phyloP scores from a whole-genome alignment of 2,329 filamentous ascomycete species.

The Gaeumannomyces sp. region DNA sequence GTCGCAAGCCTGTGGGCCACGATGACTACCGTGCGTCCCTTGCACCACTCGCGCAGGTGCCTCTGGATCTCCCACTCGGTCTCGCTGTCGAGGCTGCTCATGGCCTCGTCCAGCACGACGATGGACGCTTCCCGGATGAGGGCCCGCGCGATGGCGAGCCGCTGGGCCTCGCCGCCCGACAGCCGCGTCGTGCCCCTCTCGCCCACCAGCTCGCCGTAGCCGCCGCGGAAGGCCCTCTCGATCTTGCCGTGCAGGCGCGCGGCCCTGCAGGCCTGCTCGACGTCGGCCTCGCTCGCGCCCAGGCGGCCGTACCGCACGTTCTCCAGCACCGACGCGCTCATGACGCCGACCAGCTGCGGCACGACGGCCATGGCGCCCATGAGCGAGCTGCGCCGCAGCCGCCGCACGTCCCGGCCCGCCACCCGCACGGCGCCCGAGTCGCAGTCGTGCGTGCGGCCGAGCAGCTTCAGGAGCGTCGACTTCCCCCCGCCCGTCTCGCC shows the following conservation, averaged over 20 bases:
- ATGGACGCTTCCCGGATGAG: slow-evolving; percentile 11
- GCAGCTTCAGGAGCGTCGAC: slow-evolving; percentile 54
- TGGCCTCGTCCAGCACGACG: slow-evolving; percentile 15
- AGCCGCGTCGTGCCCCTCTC: slow-evolving; percentile 39
- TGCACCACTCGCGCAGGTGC: slow-evolving; percentile 9
- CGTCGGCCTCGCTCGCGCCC: slow-evolving; percentile 53
- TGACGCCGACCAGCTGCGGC: slow-evolving; percentile 57
- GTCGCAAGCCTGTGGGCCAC: slow-evolving; percentile 66
- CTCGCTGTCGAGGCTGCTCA: slow-evolving; percentile 13
- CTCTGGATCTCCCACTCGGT: slow-evolving; percentile 14
- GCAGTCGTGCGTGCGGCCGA: slow-evolving; percentile 56
- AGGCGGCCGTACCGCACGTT: slow-evolving; percentile 56
- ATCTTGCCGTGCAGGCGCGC: slow-evolving; percentile 62
- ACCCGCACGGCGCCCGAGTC: slow-evolving; percentile 47
- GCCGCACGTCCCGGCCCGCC: slow-evolving; percentile 53
- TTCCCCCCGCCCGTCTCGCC: slow-evolving; percentile 57
- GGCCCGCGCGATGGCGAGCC: slow-evolving; percentile 41
- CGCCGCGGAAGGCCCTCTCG: slow-evolving; percentile 43
- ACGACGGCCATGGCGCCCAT: slow-evolving; percentile 56
- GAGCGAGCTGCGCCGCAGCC: slow-evolving; percentile 51
- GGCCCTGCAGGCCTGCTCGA: slow-evolving; percentile 52
- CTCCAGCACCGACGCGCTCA: slow-evolving; percentile 58
- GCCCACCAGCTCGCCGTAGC: slow-evolving; percentile 41
- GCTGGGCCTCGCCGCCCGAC: slow-evolving; percentile 45
- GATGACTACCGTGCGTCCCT: slow-evolving; percentile 32